These are phyloP conservation scores for Malassezia slooffiae DNA, from an alignment of 1,284 basidiomycete species.

Conservation along the genomic window DNA sequence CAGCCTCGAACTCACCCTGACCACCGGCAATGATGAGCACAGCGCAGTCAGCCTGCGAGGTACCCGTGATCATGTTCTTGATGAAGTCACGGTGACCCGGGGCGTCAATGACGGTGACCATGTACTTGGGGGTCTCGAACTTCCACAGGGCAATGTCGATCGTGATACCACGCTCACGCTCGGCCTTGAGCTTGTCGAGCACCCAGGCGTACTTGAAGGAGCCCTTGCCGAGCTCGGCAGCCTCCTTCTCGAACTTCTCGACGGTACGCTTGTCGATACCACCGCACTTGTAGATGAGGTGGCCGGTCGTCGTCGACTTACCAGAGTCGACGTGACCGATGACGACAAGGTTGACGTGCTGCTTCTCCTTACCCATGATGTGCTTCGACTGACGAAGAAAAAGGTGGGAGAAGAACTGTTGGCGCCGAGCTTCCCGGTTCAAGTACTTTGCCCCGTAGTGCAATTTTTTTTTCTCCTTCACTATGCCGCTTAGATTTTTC, in stretches of 20 bases:
- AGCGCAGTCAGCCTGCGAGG: slow-evolving; percentile 98
- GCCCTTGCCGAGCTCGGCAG: slow-evolving; percentile 98
- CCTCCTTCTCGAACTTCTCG: slow-evolving; percentile 99
- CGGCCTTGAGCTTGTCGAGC: slow-evolving; percentile 99
- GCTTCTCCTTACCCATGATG: slow-evolving; percentile 22
- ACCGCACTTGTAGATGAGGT: slow-evolving; percentile 99
- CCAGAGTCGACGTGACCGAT: slow-evolving; percentile 50
- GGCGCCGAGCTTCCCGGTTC: background rate
- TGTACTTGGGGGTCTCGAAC: slow-evolving; percentile 49
- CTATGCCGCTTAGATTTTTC: slow-evolving; percentile 11
- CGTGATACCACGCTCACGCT: slow-evolving; percentile 98
- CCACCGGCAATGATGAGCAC: slow-evolving; percentile 98
- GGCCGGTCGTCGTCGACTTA: slow-evolving; percentile 98
- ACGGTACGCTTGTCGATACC: slow-evolving; percentile 99
- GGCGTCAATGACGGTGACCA: slow-evolving; percentile 78
- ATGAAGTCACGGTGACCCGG: slow-evolving; percentile 99
- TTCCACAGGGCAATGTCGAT: slow-evolving; percentile 78
- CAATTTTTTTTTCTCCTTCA: slow-evolving; percentile 14
- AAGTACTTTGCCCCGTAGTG: slow-evolving; percentile 7
- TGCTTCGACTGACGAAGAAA: slow-evolving; percentile 2
- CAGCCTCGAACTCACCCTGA: slow-evolving; percentile 99
- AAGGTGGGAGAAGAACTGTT: slow-evolving; percentile 8
- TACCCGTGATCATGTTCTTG: slow-evolving; percentile 71
- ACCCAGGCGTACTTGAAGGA: slow-evolving; percentile 98
- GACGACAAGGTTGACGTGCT: slow-evolving; percentile 47